Conservation (phyloP, 306 rosid species). For the Trichosanthes cucumerina region DNA sequence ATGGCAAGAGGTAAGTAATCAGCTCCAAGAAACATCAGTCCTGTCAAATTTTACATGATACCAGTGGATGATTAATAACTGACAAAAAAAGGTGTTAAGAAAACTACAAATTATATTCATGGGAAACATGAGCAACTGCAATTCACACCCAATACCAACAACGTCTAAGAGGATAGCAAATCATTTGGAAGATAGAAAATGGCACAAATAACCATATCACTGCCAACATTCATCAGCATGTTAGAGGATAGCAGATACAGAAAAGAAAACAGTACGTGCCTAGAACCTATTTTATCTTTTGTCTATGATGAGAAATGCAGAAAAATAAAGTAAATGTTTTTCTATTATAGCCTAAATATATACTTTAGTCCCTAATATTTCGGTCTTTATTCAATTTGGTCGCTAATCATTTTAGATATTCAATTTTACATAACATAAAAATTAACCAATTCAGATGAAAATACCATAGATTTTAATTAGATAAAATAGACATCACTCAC, state of each 20-base stretch:
- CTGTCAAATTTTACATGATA: constrained; percentile 80
- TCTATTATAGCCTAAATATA: background rate
- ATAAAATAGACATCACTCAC: background rate
- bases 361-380: background rate
- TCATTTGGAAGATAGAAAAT: background rate
- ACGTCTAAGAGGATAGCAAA: background rate
- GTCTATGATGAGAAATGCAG: background rate
- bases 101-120: background rate
- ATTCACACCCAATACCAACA: background rate
- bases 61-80: constrained; percentile 52
- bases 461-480: background rate
- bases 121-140: background rate
- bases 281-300: background rate
- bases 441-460: background rate
- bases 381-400: background rate
- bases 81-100: background rate
- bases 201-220: background rate
- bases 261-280: background rate
- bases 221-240: background rate
- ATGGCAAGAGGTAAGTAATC: constrained; percentile 98
- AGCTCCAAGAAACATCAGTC: constrained; percentile 98
- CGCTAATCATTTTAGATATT: background rate
- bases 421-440: background rate
- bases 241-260: background rate
- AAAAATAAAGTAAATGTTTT: background rate